phyloP scores from a whole-genome alignment of 352 stramenopile genomes.

The Phytophthora meadii region DNA sequence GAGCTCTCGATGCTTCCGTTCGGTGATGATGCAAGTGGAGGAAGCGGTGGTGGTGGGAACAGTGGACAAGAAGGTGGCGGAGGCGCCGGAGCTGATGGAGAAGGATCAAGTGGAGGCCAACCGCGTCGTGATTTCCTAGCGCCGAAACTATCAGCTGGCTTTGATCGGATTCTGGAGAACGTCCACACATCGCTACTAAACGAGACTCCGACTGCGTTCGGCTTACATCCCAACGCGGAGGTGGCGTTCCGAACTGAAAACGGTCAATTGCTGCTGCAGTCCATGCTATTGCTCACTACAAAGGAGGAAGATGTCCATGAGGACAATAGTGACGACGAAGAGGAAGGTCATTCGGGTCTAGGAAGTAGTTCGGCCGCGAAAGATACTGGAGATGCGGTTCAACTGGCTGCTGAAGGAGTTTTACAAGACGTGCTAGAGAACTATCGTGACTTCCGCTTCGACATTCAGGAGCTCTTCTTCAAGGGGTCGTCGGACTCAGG shows the following conservation, averaged over 20 bases:
- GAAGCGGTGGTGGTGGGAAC: conserved; percentile 19
- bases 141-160: conserved; percentile 72
- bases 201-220: conserved; percentile 90
- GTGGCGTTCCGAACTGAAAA: conserved; percentile 91
- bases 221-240: conserved; percentile 93
- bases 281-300: conserved; percentile 76
- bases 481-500: conserved; percentile 53
- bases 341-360: conserved; percentile 20
- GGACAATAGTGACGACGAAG: conserved; percentile 44
- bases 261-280: conserved; percentile 78
- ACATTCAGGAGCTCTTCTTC: conserved; percentile 82
- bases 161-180: conserved; percentile 90
- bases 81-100: conserved; percentile 29
- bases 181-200: conserved; percentile 82
- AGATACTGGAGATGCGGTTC: conserved; percentile 63
- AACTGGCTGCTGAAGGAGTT: conserved; percentile 86
- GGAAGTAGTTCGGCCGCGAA: conserved; percentile 26
- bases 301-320: conserved; percentile 50
- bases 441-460: conserved; percentile 88
- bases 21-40: conserved; percentile 57
- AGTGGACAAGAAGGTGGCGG: conserved; percentile 35
- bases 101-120: conserved; percentile 28
- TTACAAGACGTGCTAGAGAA: conserved; percentile 92
- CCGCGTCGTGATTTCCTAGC: conserved; percentile 71
- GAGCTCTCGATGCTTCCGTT: conserved; percentile 92